Base-by-base conservation (phyloP, 2,329 filamentous ascomycete genomes). In the Curvularia sp. region DNA sequence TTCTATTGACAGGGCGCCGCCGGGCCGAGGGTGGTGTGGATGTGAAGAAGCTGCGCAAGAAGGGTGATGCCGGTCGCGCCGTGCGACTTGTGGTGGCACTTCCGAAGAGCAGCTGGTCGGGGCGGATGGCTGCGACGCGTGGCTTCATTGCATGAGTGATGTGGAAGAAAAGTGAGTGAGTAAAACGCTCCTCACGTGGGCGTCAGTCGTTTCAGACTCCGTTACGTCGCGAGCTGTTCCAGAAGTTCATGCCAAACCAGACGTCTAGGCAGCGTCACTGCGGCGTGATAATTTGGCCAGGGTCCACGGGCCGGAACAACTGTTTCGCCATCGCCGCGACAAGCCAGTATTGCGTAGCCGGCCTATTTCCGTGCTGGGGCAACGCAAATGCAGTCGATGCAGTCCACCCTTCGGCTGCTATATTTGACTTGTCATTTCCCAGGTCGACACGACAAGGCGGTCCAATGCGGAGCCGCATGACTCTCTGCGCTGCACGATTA, bases 11-110 rank as follows among this genome's bases (percentile, higher is more conserved):
- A 31, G 57, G 52, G 33, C 58, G 44, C 8, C 49, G 58, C 18
- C 55, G 64, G 12, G 66, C 53, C 12, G 69, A 58, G 4, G 73
- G 42, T 46, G 31, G 31, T 22, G 51, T 53, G 22, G 69, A 58
- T 1, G 73, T 68, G 64, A 73, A 71, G 69, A 74, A 72, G 63
- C 49, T 68, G 60, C 70, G 69, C 7, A 66, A 38, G 46, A 66
- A 58, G 8, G 64, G 58, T 35, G 58, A 28, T 35, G 66, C 44
- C 28, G 60, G 68, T 46, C 55, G 61, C 24, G 57, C 47, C 28
- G 65, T 53, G 24, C 64, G 51, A 52, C 62, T 61, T 46, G 56
- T 57, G 20, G 55, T 35, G 53, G 54, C 41, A 35, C 59, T 55
- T 39, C 67, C 60, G 51, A 57, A 61, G 52, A 73, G 64, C 57